Percentiles rank a stretch among this genome's conserved stretches.
phyloP scores from a whole-genome alignment of 352 stramenopile genomes.

The Thalassiosira oceanica region DNA sequence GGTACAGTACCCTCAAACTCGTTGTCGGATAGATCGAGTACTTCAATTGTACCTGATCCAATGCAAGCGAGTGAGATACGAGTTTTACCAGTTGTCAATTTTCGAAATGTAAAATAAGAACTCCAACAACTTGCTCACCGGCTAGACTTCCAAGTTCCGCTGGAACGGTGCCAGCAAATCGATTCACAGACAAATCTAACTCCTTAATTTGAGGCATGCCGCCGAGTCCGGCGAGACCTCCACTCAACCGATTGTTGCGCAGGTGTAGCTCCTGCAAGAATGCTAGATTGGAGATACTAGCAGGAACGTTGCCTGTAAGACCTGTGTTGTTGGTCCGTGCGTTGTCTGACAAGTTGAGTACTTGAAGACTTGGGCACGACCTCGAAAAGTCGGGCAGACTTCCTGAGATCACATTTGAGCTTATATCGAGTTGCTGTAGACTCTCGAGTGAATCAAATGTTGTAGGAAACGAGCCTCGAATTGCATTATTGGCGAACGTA shows the following conservation, averaged over 20 bases:
- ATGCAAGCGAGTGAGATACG: background rate
- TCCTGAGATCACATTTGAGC: conserved; percentile 4
- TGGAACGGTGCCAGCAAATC: background rate
- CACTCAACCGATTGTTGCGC: too few relatives aligned
- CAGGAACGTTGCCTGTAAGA: too few relatives aligned
- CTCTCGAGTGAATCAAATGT: background rate
- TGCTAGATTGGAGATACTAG: too few relatives aligned
- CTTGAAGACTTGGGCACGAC: background rate
- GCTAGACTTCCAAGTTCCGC: background rate
- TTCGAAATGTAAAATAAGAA: background rate
- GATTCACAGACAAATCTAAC: background rate
- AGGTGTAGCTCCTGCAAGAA: too few relatives aligned
- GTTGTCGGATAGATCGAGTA: background rate
- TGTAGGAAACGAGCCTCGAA: conserved; percentile 11
- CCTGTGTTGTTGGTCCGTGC: too few relatives aligned
- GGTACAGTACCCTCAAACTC: background rate
- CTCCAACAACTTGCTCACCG: background rate
- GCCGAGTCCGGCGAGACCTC: too few relatives aligned
- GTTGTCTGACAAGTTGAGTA: too few relatives aligned
- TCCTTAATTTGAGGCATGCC: background rate
- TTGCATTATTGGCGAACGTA: conserved; percentile 12
- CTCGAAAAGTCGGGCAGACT: conserved; percentile 2
- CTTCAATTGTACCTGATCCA: background rate
- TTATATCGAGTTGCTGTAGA: background rate
- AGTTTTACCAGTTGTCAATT: background rate